These are phyloP conservation scores for Psilocybe azurescens DNA, from an alignment of 768 basidiomycete genomes.

Conservation along the genomic window DNA sequence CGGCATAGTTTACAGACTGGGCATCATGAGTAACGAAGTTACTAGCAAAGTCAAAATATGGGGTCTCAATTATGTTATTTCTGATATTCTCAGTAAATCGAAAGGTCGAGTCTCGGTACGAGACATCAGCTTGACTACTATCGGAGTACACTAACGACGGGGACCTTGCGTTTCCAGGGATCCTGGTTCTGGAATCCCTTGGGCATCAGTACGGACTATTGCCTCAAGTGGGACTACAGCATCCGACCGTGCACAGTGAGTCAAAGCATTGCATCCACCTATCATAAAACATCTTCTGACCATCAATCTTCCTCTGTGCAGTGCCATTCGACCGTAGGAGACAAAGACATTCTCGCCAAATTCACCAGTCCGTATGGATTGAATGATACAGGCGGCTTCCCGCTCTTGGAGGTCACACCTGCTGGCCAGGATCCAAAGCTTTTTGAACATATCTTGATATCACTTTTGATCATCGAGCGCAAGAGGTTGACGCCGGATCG, in stretches of 20 bases:
- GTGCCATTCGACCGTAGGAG: background rate
- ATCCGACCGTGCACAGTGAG: slow-evolving; percentile 7
- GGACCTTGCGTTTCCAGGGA: background rate
- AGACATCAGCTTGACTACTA: background rate
- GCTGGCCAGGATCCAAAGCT: slow-evolving; percentile 24
- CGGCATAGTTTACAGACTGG: slow-evolving; percentile 5
- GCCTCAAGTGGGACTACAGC: slow-evolving; percentile 9
- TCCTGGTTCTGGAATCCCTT: slow-evolving; percentile 9
- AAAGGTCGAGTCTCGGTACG: slow-evolving; percentile 4
- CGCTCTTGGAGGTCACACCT: slow-evolving; percentile 29
- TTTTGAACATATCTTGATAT: slow-evolving; percentile 40
- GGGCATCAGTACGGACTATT: background rate
- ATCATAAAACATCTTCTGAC: background rate
- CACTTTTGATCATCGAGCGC: slow-evolving; percentile 35
- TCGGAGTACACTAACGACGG: background rate
- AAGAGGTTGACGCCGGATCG: slow-evolving; percentile 5
- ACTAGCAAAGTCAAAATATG: slow-evolving; percentile 7
- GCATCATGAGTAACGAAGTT: background rate
- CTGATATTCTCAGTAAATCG: slow-evolving; percentile 11
- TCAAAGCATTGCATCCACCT: background rate
- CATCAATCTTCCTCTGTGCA: background rate
- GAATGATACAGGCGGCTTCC: background rate
- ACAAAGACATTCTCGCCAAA: background rate
- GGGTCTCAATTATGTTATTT: background rate
- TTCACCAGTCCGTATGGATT: slow-evolving; percentile 10